Percentiles rank a stretch among this genome's conserved stretches.
Conservation (phyloP, 176 grass and related monocot genomes). For the Stipa capillata region DNA sequence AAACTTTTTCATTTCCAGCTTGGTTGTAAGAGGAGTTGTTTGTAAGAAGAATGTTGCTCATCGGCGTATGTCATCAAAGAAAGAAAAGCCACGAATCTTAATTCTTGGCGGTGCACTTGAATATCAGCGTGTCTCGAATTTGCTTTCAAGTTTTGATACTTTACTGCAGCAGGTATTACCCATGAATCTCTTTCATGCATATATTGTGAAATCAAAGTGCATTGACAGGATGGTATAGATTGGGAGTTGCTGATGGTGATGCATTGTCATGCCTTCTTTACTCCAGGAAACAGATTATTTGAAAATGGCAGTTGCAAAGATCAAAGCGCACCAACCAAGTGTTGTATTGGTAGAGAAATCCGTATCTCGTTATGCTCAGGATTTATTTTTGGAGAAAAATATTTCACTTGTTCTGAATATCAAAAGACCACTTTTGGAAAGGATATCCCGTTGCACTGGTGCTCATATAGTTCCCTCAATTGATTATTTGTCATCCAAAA, state of each 20-base stretch:
- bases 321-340: conserved; percentile 87
- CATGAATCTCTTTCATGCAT: background rate
- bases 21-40: conserved; percentile 89
- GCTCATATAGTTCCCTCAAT: conserved; percentile 90
- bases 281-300: conserved; percentile 94
- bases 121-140: conserved; percentile 94
- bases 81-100: conserved; percentile 67
- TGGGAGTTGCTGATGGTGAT: conserved; percentile 14
- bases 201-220: conserved; percentile 3
- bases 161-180: conserved; percentile 84
- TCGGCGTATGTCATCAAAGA: conserved; percentile 68
- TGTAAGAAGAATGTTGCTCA: conserved; percentile 99
- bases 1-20: conserved; percentile 43
- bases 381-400: conserved; percentile 78
- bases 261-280: conserved; percentile 14
- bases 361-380: conserved; percentile 88
- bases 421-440: conserved; percentile 83
- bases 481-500: conserved; percentile 86
- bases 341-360: conserved; percentile 95
- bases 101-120: conserved; percentile 95
- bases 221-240: background rate
- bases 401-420: conserved; percentile 97
- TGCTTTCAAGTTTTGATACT: conserved; percentile 99
- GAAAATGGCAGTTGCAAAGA: conserved; percentile 96
- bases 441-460: conserved; percentile 91